Percentiles rank a stretch among this genome's conserved stretches.
These are phyloP conservation scores for Saccharomyces uvarum DNA, from an alignment of 1,139 yeast genomes.

Conservation along the genomic window DNA sequence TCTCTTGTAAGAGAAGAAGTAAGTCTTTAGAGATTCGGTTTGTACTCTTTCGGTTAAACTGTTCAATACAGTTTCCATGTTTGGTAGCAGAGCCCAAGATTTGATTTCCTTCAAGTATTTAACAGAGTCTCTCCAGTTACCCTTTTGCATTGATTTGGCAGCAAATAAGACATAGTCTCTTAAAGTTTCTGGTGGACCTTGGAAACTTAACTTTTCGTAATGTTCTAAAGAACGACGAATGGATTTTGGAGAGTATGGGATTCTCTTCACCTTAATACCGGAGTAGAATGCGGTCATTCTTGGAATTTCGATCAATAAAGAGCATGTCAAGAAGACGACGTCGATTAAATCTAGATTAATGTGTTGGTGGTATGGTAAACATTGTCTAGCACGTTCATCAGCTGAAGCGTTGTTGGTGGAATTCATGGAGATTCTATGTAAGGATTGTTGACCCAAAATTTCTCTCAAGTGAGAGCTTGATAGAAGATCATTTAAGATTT, in stretches of 20 bases:
- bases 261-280: slow-evolving; percentile 54
- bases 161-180: slow-evolving; percentile 93
- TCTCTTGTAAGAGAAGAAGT: slow-evolving; percentile 73
- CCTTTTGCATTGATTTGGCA: slow-evolving; percentile 78
- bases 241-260: slow-evolving; percentile 60
- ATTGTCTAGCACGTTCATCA: slow-evolving; percentile 51
- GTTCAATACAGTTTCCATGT: slow-evolving; percentile 54
- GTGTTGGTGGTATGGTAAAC: slow-evolving; percentile 97
- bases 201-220: slow-evolving; percentile 89
- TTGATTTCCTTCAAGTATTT: slow-evolving; percentile 67
- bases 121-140: slow-evolving; percentile 81
- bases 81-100: slow-evolving; percentile 81
- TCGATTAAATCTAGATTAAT: slow-evolving; percentile 92
- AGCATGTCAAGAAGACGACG: slow-evolving; percentile 85
- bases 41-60: slow-evolving; percentile 76
- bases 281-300: slow-evolving; percentile 58
- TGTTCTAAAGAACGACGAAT: slow-evolving; percentile 88
- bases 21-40: slow-evolving; percentile 84
- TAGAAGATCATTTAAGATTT: slow-evolving; percentile 80
- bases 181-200: slow-evolving; percentile 96
- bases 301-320: slow-evolving; percentile 88
- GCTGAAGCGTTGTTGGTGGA: slow-evolving; percentile 39
- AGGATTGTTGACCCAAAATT: slow-evolving; percentile 80
- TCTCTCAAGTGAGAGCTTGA: slow-evolving; percentile 84
- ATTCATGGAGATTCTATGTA: slow-evolving; percentile 42